Conservation (phyloP, 2,329 filamentous ascomycete species). For the Nemania sp. region DNA sequence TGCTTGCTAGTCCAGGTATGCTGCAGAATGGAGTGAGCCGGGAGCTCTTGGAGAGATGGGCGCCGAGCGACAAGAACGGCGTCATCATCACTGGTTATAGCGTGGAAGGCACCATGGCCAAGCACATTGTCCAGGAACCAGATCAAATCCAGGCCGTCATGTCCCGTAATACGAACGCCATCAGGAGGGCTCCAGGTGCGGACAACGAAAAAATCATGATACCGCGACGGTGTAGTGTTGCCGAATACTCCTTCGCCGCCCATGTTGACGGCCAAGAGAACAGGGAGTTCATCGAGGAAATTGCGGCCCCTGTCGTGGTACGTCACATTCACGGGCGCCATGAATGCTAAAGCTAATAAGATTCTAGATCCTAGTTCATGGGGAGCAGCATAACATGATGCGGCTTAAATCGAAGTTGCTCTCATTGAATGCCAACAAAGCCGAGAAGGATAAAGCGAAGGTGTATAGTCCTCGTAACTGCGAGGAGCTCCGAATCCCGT, state of each 20-base stretch:
- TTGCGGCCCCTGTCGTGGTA: constrained; percentile 89
- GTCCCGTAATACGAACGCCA: constrained; percentile 69
- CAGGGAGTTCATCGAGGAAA: constrained; percentile 93
- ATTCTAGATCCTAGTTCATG: constrained; percentile 86
- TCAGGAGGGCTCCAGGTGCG: constrained; percentile 65
- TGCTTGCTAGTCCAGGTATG: constrained; percentile 98
- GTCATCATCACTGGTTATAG: constrained; percentile 98
- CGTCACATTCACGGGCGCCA: constrained; percentile 45
- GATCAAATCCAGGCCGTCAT: constrained; percentile 95
- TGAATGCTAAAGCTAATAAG: constrained; percentile 22
- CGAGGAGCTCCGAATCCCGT: constrained; percentile 92
- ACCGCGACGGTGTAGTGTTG: constrained; percentile 86
- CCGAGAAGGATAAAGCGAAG: constrained; percentile 80
- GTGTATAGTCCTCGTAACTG: constrained; percentile 94
- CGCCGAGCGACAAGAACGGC: constrained; percentile 94
- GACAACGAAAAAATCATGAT: constrained; percentile 91
- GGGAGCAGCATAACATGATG: constrained; percentile 98
- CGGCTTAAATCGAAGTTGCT: constrained; percentile 92
- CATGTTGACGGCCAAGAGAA: constrained; percentile 97
- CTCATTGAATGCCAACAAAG: constrained; percentile 83
- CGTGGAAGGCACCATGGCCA: constrained; percentile 97
- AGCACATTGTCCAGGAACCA: constrained; percentile 91
- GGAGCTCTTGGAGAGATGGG: constrained; percentile 92
- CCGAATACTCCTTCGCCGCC: constrained; percentile 93
- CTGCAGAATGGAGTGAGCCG: constrained; percentile 93